Evolutionary conservation across 371 early-diverging fungal genomes (phyloP), one percentile per base, ranked within the genome.

Genomic region (Funneliformis caledonium): DNA sequence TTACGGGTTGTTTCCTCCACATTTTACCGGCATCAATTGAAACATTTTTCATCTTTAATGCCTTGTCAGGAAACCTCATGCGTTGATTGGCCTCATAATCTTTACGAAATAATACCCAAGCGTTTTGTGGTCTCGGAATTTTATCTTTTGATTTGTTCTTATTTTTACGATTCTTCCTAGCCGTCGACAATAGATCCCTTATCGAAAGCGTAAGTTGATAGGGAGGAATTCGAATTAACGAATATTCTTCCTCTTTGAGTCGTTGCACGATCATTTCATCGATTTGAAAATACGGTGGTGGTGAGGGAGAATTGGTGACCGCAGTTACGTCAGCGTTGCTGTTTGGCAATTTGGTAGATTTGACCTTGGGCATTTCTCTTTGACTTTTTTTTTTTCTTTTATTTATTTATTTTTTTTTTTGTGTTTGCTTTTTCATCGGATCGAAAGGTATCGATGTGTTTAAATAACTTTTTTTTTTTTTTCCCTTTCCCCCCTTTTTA

Each of bases 61-160:
- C 10, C 7, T 19, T 56, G 10, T 52, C 42, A 6, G 68, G 68
- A 12, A 50, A 52, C 9, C 19, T 16, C 12, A 42, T 2, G 2
- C 52, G 68, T 33, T 50, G 33, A 16, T 56, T 78, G 8, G 78
- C 78, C 16, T 50, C 48, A 50, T 37, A 78, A 33, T 78, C 79
- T n/a, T 69, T 68, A 50, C 79, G 79, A 52, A 78, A 78, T 37
- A 78, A 14, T 19, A 78, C 26, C 19, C 48, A 78, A 8, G 45
- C 69, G 31, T 78, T 78, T 50, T 50, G 70, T 16, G 67, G 79
- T 42, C 79, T 67, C 4, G 79, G 79, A 26, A 42, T 22, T 12
- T 22, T 56, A 19, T 37, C 33, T 22, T 70, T 42, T 1, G 5
- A 12, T 11, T 22, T n/a, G 10, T 48, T 70, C 6, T 3, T 70